Evolutionary conservation across 495 filamentous ascomycete genomes (phyloP).

Genomic region (Podospora conica): DNA sequence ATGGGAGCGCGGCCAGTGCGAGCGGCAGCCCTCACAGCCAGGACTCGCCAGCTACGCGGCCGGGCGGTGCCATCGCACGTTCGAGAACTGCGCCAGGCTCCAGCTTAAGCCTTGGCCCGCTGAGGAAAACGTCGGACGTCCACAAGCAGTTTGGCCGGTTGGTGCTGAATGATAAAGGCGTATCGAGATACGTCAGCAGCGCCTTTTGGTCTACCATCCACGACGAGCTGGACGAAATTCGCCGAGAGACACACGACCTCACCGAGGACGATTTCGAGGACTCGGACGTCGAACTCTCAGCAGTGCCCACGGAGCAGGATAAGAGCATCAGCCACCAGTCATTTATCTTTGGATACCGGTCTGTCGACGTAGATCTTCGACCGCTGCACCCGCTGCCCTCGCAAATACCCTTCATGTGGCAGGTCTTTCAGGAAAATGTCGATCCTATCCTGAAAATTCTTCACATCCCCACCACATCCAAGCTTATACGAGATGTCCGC

Average conservation of each 20-base stretch:
- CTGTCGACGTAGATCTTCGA: constrained; percentile 45
- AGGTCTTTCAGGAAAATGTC: constrained; percentile 63
- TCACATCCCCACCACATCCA: constrained; percentile 55
- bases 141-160: constrained; percentile 72
- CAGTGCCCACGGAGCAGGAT: constrained; percentile 30
- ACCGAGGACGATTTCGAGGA: constrained; percentile 61
- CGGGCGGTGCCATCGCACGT: neutral
- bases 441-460: constrained; percentile 65
- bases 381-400: constrained; percentile 51
- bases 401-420: constrained; percentile 63
- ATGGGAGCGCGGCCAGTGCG: constrained; percentile 16
- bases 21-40: constrained; percentile 13
- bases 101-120: constrained; percentile 12
- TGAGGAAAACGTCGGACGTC: constrained; percentile 35
- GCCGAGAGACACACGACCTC: constrained; percentile 60
- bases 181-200: constrained; percentile 80
- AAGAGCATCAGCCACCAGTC: constrained; percentile 51
- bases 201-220: constrained; percentile 84
- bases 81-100: constrained; percentile 11
- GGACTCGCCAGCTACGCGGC: constrained; percentile 5
- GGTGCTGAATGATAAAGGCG: constrained; percentile 72
- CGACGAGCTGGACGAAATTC: constrained; percentile 75
- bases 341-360: constrained; percentile 65
- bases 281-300: constrained; percentile 49
- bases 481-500: constrained; percentile 39